Percentiles rank a stretch among this genome's conserved stretches.
These are phyloP conservation scores for Phylloporus scabripes DNA, from an alignment of 768 basidiomycete species.

Conservation along the genomic window DNA sequence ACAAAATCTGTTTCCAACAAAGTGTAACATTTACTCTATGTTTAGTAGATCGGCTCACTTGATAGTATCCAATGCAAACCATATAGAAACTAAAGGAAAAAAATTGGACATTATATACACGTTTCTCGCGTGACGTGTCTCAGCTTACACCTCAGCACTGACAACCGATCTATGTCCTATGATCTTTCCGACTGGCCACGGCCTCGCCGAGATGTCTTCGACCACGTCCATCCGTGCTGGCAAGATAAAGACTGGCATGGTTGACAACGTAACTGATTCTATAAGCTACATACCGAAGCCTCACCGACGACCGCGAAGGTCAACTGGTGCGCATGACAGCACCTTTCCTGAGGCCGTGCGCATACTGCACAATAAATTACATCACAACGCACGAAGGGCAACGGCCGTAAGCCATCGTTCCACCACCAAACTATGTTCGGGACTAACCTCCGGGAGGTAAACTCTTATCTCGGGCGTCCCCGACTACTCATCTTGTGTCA, in stretches of 20 bases:
- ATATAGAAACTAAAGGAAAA: neutral
- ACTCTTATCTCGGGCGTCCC: neutral
- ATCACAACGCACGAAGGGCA: too few relatives aligned
- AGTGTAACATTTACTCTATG: neutral
- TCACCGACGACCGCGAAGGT: neutral
- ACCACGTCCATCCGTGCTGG: neutral
- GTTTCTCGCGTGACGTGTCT: neutral
- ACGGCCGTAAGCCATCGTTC: neutral
- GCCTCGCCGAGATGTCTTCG: neutral
- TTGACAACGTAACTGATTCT: slow-evolving; percentile 1
- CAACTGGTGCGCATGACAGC: too few relatives aligned
- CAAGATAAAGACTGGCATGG: too few relatives aligned
- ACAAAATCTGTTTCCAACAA: neutral
- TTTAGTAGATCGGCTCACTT: neutral
- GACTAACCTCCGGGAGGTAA: neutral
- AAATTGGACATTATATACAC: neutral
- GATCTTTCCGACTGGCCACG: neutral
- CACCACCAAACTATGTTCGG: neutral
- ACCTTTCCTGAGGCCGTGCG: too few relatives aligned
- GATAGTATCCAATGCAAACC: neutral
- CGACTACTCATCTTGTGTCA: too few relatives aligned
- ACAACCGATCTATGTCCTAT: neutral
- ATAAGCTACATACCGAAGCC: slow-evolving; percentile 3
- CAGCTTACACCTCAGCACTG: neutral
- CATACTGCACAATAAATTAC: too few relatives aligned